Evolutionary conservation across 371 early-diverging fungal species (phyloP), one percentile per base, ranked within the genome.

Genomic region (Zychaea mexicana): DNA sequence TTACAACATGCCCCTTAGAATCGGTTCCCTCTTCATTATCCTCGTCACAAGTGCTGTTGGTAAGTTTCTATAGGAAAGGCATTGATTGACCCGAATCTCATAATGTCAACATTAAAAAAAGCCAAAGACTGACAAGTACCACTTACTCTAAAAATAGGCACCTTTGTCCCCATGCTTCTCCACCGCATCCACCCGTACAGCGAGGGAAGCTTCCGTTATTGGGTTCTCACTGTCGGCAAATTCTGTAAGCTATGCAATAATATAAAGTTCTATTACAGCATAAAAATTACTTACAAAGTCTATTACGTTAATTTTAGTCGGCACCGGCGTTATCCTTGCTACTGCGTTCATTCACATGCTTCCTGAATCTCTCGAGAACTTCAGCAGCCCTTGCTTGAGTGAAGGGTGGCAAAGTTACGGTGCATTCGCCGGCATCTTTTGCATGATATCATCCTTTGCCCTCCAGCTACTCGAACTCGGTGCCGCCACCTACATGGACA

Each of bases 311-410:
- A 46, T 46, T 32, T 3, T 67, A 74, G 78, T 79, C 46, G 82
- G 82, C 26, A 77, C 77, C 7, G 82, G 82, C 49, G 76, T 82
- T 5, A 76, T 82, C 39, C 52, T 82, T 15, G 73, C 83, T 1
- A 79, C 79, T 9, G 83, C 80, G 2, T 82, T 77, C 52, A 68
- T 82, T 28, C 83, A 82, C 57, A 76, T 82, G 75, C 58, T 82
- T 15, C 78, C 83, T 4, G 76, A 74, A 27, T 76, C 78, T 1
- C 56, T 76, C 24, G 68, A 66, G 36, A 71, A 74, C 13, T 82
- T 82, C 53, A 42, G 45, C n/a, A 78, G 75, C 13, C 77, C 76
- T 10, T 82, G 83, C 60, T 62, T 82, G 17, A 70, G 64, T 2
- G 71, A 68, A 10, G 70, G 68, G 2, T 77, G 78, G 75, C 62